These are phyloP conservation scores for Panicum virgatum DNA, from an alignment of 202 grass and related monocot genomes.

Conservation along the genomic window DNA sequence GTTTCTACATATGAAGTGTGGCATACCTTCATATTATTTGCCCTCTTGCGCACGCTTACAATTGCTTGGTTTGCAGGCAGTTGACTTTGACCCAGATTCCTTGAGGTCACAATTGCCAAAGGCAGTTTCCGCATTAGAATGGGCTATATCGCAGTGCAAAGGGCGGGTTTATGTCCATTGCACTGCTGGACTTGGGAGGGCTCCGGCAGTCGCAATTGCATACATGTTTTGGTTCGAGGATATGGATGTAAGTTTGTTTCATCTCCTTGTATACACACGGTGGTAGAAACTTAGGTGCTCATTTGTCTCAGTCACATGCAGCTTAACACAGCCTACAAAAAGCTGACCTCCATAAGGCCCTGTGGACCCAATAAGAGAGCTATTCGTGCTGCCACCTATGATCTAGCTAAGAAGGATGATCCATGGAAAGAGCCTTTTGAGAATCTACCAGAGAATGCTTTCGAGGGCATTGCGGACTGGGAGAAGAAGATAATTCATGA, in stretches of 20 bases:
- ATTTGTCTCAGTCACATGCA: slow-evolving; percentile 33
- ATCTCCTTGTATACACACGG: neutral
- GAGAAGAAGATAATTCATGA: slow-evolving; percentile 79
- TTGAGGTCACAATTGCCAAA: slow-evolving; percentile 73
- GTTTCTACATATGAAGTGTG: neutral
- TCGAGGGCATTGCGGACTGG: slow-evolving; percentile 54
- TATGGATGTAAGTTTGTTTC: slow-evolving; percentile 57
- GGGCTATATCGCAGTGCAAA: slow-evolving; percentile 74
- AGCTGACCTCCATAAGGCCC: slow-evolving; percentile 65
- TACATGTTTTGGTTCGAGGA: slow-evolving; percentile 93
- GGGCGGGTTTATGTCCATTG: slow-evolving; percentile 77
- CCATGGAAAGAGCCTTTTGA: slow-evolving; percentile 82
- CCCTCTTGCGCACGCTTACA: neutral
- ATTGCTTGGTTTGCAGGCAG: slow-evolving; percentile 53
- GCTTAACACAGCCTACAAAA: slow-evolving; percentile 68
- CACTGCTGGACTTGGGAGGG: slow-evolving; percentile 84
- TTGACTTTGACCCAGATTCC: slow-evolving; percentile 78
- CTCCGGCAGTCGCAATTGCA: slow-evolving; percentile 77
- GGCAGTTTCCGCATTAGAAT: slow-evolving; percentile 80
- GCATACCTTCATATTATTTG: neutral
- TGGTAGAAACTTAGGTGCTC: neutral
- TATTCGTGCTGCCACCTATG: slow-evolving; percentile 69
- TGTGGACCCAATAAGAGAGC: slow-evolving; percentile 81
- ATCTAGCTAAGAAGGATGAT: slow-evolving; percentile 85
- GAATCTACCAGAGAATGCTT: slow-evolving; percentile 73